phyloP scores from a whole-genome alignment of 177 flowering plant genomes.

The Vitis hybrid region DNA sequence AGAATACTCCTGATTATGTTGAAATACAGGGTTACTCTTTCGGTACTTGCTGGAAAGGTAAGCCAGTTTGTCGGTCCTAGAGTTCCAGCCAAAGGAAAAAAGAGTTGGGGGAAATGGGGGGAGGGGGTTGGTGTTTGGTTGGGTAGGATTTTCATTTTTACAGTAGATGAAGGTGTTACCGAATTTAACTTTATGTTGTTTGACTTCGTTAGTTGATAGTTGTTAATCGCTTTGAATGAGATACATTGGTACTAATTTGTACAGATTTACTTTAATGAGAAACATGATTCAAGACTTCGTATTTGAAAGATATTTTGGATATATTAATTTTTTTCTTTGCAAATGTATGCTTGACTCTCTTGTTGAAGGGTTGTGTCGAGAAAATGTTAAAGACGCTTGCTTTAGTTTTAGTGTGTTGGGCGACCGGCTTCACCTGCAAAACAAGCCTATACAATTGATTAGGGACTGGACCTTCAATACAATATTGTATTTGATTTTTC shows the following conservation, averaged over 20 bases:
- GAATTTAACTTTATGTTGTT: neutral
- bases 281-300: neutral
- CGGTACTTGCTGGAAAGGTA: neutral
- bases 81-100: neutral
- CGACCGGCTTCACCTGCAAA: no score
- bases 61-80: neutral
- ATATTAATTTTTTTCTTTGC: neutral
- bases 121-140: slow-evolving; percentile 1
- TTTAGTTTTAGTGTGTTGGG: neutral
- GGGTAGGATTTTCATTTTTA: slow-evolving; percentile 3
- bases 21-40: neutral
- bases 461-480: no score
- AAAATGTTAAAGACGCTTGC: neutral
- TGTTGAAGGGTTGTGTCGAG: neutral
- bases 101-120: neutral
- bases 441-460: no score
- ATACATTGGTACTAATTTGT: slow-evolving; percentile 6
- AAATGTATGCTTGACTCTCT: neutral
- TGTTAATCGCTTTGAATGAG: neutral
- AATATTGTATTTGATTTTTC: no score
- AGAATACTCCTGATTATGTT: neutral
- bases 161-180: neutral
- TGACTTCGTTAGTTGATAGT: no score
- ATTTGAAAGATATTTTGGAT: neutral
- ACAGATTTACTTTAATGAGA: neutral